Evolutionary conservation across 345 rosid genomes (phyloP).

Genomic region (Durio zibethinus): DNA sequence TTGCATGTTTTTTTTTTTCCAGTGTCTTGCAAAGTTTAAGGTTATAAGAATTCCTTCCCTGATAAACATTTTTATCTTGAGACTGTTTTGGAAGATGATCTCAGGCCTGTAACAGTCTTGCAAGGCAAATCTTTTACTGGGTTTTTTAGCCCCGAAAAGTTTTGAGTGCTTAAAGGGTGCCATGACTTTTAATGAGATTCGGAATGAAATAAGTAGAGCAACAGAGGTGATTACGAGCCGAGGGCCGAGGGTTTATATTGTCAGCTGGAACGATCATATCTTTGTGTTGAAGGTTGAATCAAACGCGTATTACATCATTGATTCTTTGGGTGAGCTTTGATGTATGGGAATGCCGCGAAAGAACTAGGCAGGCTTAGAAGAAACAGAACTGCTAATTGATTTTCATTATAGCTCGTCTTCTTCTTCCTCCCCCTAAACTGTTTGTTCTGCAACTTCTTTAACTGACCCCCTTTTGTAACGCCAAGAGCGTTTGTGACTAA

Average conservation of each 20-base stretch:
- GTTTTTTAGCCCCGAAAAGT: slow-evolving; percentile 1
- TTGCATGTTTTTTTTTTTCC: not conserved
- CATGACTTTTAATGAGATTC: slow-evolving; percentile 9
- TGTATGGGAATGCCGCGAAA: not conserved
- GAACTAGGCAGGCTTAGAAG: not conserved
- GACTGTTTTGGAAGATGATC: not conserved
- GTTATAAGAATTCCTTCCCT: not conserved
- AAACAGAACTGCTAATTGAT: too few species aligned
- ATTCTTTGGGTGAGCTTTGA: slow-evolving; percentile 14
- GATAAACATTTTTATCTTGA: slow-evolving; percentile 17
- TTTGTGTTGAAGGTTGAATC: slow-evolving; percentile 8
- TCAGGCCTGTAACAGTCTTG: not conserved
- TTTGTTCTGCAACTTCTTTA: slow-evolving; percentile 5
- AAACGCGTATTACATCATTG: not conserved
- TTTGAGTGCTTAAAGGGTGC: slow-evolving; percentile 5
- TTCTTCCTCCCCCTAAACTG: not conserved
- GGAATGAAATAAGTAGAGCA: not conserved
- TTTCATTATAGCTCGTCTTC: not conserved
- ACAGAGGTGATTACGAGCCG: not conserved
- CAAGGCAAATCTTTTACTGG: slow-evolving; percentile 7
- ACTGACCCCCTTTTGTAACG: not conserved
- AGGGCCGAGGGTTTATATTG: slow-evolving; percentile 7
- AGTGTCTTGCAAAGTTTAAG: too few species aligned
- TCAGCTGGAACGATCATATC: slow-evolving; percentile 20
- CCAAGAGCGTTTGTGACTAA: not conserved